These are phyloP conservation scores for Colletotrichum lentis DNA, from an alignment of 2,329 filamentous ascomycete genomes.

Conservation along the genomic window DNA sequence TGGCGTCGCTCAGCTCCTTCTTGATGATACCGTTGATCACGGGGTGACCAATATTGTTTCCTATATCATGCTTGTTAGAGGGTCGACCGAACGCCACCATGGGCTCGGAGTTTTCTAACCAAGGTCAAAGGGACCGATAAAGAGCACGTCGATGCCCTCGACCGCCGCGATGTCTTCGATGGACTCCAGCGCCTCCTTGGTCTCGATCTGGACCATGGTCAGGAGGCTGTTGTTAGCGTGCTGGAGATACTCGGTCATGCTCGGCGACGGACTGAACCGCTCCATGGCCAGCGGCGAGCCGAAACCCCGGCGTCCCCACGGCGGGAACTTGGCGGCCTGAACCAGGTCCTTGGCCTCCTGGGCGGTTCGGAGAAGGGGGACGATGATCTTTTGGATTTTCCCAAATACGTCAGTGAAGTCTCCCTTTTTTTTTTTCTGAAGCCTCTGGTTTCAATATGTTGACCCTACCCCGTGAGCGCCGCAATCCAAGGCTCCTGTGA, in stretches of 20 bases:
- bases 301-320: constrained; percentile 61
- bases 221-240: constrained; percentile 65
- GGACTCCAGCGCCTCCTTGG: constrained; percentile 65
- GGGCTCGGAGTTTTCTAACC: constrained; percentile 47
- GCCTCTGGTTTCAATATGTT: background rate
- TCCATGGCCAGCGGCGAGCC: constrained; percentile 65
- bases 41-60: constrained; percentile 68
- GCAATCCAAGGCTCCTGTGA: constrained; percentile 62
- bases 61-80: constrained; percentile 39
- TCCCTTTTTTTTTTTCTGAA: too few species aligned
- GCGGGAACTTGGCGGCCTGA: constrained; percentile 63
- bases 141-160: constrained; percentile 68
- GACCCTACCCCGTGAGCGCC: constrained; percentile 62
- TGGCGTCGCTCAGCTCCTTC: constrained; percentile 66
- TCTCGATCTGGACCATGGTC: constrained; percentile 75
- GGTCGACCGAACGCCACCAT: background rate
- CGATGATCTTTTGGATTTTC: constrained; percentile 51
- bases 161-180: constrained; percentile 70
- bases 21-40: constrained; percentile 68
- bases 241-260: constrained; percentile 63
- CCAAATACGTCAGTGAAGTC: constrained; percentile 14
- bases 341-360: constrained; percentile 62
- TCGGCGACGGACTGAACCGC: constrained; percentile 57
- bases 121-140: constrained; percentile 72
- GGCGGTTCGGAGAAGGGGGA: constrained; percentile 63